phyloP scores from a whole-genome alignment of 345 rosid genomes.

The Hibiscus trionum region DNA sequence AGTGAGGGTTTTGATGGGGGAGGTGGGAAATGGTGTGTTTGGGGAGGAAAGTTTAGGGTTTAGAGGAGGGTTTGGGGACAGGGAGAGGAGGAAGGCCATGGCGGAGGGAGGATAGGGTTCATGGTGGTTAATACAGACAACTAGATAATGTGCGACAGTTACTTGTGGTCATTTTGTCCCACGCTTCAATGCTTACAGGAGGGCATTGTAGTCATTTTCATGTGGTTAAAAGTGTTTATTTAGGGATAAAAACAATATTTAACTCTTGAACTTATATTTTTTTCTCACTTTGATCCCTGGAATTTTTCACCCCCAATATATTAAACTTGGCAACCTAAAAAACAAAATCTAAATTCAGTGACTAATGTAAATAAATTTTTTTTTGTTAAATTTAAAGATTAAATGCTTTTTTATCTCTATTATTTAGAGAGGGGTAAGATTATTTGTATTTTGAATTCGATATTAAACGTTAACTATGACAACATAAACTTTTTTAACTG shows the following conservation, averaged over 20 bases:
- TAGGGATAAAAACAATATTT: neutral
- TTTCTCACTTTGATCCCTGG: too few relatives aligned
- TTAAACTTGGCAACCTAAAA: too few relatives aligned
- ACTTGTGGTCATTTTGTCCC: neutral
- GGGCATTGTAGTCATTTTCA: constrained; percentile 15
- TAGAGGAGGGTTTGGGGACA: constrained; percentile 14
- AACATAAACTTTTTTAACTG: too few relatives aligned
- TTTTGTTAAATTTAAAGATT: too few relatives aligned
- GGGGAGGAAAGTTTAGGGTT: neutral
- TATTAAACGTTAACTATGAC: too few relatives aligned
- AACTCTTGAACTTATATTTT: too few relatives aligned
- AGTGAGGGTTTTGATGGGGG: neutral
- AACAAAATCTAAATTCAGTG: too few relatives aligned
- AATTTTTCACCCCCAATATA: too few relatives aligned
- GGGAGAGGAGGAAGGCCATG: constrained; percentile 64
- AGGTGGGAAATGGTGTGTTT: neutral
- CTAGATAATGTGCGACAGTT: constrained; percentile 34
- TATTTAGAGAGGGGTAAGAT: too few relatives aligned
- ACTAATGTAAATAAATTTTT: too few relatives aligned
- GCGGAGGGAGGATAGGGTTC: constrained; percentile 13
- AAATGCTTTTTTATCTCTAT: too few relatives aligned
- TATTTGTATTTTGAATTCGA: too few relatives aligned
- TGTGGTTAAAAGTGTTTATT: neutral
- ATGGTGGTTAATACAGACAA: constrained; percentile 18
- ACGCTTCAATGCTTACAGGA: neutral